Evolutionary conservation across 1,139 yeast species (phyloP).

Genomic region (Meyerozyma smithsonii): DNA sequence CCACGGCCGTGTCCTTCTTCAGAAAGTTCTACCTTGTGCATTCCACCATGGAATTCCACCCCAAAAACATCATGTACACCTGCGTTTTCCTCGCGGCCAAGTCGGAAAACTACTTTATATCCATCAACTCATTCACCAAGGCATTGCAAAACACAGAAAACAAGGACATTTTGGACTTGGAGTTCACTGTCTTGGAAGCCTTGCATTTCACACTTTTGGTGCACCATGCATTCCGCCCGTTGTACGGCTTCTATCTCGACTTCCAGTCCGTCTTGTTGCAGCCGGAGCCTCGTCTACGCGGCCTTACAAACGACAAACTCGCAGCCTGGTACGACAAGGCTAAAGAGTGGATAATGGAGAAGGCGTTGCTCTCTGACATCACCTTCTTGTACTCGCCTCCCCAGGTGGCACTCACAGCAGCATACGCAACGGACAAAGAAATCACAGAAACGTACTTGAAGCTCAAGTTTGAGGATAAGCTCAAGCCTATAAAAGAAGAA

Average conservation of each 20-base stretch:
- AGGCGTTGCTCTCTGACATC: slow-evolving; percentile 67
- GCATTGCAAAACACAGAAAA: slow-evolving; percentile 63
- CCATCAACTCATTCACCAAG: slow-evolving; percentile 75
- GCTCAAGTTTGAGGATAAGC: slow-evolving; percentile 40
- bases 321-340: slow-evolving; percentile 66
- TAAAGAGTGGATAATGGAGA: slow-evolving; percentile 56
- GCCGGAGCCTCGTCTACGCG: slow-evolving; percentile 32
- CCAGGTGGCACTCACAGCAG: slow-evolving; percentile 86
- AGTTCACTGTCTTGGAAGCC: slow-evolving; percentile 69
- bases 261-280: slow-evolving; percentile 59
- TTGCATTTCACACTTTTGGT: slow-evolving; percentile 75
- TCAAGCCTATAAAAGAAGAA: slow-evolving; percentile 14
- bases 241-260: slow-evolving; percentile 90
- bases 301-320: slow-evolving; percentile 38
- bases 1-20: slow-evolving; percentile 83
- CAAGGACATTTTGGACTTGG: slow-evolving; percentile 69
- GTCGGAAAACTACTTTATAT: slow-evolving; percentile 83
- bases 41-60: slow-evolving; percentile 83
- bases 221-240: slow-evolving; percentile 83
- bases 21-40: slow-evolving; percentile 74
- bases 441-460: slow-evolving; percentile 62
- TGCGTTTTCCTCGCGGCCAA: slow-evolving; percentile 90
- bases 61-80: slow-evolving; percentile 76
- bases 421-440: slow-evolving; percentile 62
- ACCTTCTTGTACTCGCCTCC: slow-evolving; percentile 84